Evolutionary conservation across 2,329 filamentous ascomycete genomes (phyloP), one percentile per base, ranked within the genome.

Genomic region (Clarireedia homoeocarpa): DNA sequence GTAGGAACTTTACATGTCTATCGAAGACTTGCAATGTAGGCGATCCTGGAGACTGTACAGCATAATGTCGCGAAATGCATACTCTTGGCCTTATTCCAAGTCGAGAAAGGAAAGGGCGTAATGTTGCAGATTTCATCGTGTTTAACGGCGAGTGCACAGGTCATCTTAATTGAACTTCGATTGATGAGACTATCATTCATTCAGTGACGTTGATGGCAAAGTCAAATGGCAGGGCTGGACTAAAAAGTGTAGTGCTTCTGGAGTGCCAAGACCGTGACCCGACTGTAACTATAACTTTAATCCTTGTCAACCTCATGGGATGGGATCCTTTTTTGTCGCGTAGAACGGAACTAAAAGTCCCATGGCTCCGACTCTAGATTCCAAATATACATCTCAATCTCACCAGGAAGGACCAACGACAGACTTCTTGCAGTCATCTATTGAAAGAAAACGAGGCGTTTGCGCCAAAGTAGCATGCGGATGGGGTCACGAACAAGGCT

Each of bases 21-120:
- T 95, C 95, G 81, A 99, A 99, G 71, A 99, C 88, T 64, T 96
- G 86, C 64, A 95, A 83, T 39, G 85, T 83, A 26, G 91, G 88
- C 42, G 83, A 82, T 58, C 89, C 88, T 2, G 89, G 78, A 20
- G 88, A 80, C 72, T 91, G 86, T 57, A 89, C 82, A 51, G 92
- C 91, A 73, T 94, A 96, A 56, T 73, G 74, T 57, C 87, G 77
- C 56, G 74, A 62, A 34, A 62, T 50, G 44, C 48, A 62, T 40
- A 57, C 49, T 51, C 54, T 58, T 53, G 55, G 55, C 44, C 56
- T 55, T 34, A 61, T 58, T 15, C 55, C 59, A 14, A 61, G 53
- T 34, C 53, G 60, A 17, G 58, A 51, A 9, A 67, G 54, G 40
- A 66, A 59, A 5, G 66, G 59, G 17, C 63, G 57, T 34, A 66